These are phyloP conservation scores for Malassezia arunalokei DNA, from an alignment of 1,284 basidiomycete species.

Conservation along the genomic window DNA sequence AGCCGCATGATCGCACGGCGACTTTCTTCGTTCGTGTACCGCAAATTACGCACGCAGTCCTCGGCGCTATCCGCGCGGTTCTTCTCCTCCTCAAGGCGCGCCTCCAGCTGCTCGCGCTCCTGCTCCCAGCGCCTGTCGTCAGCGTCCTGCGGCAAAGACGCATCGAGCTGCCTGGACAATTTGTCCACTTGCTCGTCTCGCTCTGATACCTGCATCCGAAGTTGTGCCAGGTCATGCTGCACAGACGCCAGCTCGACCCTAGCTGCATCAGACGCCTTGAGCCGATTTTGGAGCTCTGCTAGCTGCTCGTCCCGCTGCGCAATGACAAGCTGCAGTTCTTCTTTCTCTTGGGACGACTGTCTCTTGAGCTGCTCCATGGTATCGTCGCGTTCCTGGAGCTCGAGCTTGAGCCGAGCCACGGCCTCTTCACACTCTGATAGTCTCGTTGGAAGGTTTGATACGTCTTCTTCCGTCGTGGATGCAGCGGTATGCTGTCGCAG, in stretches of 20 bases:
- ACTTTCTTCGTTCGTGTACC: conserved; percentile 35
- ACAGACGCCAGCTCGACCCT: neutral
- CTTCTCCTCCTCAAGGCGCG: conserved; percentile 20
- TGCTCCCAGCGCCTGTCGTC: conserved; percentile 19
- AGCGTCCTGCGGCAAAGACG: neutral
- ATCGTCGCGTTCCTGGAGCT: too few species aligned
- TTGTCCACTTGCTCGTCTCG: conserved; percentile 11
- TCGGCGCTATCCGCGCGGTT: conserved; percentile 24
- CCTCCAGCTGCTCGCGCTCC: conserved; percentile 26
- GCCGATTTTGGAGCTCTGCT: too few species aligned
- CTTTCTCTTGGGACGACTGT: too few species aligned
- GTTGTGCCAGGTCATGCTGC: neutral
- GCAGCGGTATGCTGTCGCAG: too few species aligned
- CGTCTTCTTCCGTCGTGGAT: too few species aligned
- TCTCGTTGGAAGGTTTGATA: too few species aligned
- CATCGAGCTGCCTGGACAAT: conserved; percentile 22
- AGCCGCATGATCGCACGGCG: conserved; percentile 39
- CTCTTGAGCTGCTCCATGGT: too few species aligned
- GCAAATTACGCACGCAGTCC: conserved; percentile 35
- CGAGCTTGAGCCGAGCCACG: too few species aligned
- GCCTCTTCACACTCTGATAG: too few species aligned
- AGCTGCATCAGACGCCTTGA: too few species aligned
- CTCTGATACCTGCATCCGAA: neutral
- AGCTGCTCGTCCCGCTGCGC: too few species aligned
- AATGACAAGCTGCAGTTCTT: too few species aligned